Percentiles rank a stretch among this genome's conserved stretches.
These are phyloP conservation scores for Shiraia sp. DNA, from an alignment of 2,329 filamentous ascomycete genomes.

Conservation along the genomic window DNA sequence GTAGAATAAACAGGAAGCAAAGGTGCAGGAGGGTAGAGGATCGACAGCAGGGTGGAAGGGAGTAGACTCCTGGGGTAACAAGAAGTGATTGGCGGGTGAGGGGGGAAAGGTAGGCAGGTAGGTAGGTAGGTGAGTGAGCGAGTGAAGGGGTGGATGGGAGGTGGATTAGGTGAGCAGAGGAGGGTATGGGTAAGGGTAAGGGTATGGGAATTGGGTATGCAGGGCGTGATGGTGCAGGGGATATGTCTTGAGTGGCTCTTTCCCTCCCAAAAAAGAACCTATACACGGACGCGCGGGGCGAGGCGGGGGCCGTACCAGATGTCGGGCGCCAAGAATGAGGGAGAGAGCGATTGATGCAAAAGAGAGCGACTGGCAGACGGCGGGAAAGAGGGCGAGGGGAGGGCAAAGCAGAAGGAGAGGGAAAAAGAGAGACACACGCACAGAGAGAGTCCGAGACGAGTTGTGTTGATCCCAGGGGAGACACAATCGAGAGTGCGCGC, in stretches of 20 bases:
- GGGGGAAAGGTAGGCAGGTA: background rate
- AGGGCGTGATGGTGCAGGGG: too few relatives aligned
- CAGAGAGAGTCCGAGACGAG: too few relatives aligned
- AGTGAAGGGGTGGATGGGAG: slow-evolving; percentile 5
- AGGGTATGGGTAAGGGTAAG: background rate
- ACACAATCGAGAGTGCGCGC: background rate
- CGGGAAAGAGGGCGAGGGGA: too few relatives aligned
- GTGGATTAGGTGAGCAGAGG: slow-evolving; percentile 12
- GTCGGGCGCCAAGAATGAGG: background rate
- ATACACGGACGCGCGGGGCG: too few relatives aligned
- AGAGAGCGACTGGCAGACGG: too few relatives aligned
- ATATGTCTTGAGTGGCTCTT: too few relatives aligned
- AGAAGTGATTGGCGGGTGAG: slow-evolving; percentile 8
- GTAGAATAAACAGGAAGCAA: background rate
- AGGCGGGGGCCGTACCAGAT: background rate
- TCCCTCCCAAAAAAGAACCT: too few relatives aligned
- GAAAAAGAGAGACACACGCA: too few relatives aligned
- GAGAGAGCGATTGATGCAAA: too few relatives aligned
- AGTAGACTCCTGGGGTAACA: slow-evolving; percentile 6
- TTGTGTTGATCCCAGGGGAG: too few relatives aligned
- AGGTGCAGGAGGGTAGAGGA: slow-evolving; percentile 1
- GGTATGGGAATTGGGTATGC: too few relatives aligned
- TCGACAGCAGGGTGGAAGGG: slow-evolving; percentile 1
- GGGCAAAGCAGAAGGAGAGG: too few relatives aligned
- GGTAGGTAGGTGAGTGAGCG: background rate